phyloP scores from a whole-genome alignment of 306 rosid species.

The Clitoria ternatea region DNA sequence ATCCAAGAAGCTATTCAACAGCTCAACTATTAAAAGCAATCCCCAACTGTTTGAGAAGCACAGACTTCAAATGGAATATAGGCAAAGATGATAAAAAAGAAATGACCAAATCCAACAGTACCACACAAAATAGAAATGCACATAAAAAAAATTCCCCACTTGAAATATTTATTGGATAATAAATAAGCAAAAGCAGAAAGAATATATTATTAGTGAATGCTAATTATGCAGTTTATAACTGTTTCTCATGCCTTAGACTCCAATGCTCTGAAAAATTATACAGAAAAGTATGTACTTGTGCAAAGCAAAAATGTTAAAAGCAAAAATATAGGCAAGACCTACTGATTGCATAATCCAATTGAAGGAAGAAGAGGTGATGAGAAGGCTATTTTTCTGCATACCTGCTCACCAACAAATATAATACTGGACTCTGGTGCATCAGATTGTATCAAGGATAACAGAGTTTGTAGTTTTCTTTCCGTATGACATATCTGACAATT shows the following conservation, averaged over 20 bases:
- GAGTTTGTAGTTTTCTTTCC: constrained; percentile 49
- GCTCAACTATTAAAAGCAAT: neutral
- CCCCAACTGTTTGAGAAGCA: neutral
- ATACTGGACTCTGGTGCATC: constrained; percentile 78
- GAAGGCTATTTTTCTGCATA: constrained; percentile 37
- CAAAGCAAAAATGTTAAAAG: neutral
- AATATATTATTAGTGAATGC: constrained; percentile 2
- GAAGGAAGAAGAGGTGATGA: constrained; percentile 4
- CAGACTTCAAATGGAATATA: neutral
- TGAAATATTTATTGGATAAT: neutral
- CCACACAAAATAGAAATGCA: neutral
- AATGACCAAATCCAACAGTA: neutral
- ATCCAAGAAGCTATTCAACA: neutral
- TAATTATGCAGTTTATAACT: constrained; percentile 5
- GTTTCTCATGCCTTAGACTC: neutral
- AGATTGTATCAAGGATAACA: constrained; percentile 60
- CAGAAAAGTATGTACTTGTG: neutral
- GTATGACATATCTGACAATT: constrained; percentile 52
- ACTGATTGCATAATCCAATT: constrained; percentile 18
- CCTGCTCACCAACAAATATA: constrained; percentile 82
- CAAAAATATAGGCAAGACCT: neutral
- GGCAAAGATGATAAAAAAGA: neutral
- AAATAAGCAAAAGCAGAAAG: neutral
- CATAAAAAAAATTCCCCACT: neutral
- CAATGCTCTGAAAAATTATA: neutral